Conservation (phyloP, 2,329 filamentous ascomycete species). For the Blastomyces emzantsi region DNA sequence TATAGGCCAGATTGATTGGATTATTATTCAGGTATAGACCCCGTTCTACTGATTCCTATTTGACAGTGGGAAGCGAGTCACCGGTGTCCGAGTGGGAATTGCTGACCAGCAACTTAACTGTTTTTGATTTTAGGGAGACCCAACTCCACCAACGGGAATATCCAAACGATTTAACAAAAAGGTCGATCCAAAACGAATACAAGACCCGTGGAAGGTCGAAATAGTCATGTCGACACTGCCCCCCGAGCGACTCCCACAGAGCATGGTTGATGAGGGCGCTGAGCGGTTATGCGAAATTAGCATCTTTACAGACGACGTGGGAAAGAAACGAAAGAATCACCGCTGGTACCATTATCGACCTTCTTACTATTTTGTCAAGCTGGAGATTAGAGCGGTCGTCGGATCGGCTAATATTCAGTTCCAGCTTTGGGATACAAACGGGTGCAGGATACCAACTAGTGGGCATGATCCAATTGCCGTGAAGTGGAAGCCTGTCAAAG, state of each 20-base stretch:
- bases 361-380: conserved; percentile 24
- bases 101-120: neutral
- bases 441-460: conserved; percentile 17
- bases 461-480: conserved; percentile 27
- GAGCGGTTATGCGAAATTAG: conserved; percentile 25
- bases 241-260: conserved; percentile 20
- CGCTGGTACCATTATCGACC: conserved; percentile 28
- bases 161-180: conserved; percentile 24
- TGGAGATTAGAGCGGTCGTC: conserved; percentile 28
- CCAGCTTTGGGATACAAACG: conserved; percentile 27
- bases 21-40: conserved; percentile 24
- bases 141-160: conserved; percentile 20
- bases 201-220: conserved; percentile 23
- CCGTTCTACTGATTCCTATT: neutral
- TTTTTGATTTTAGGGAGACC: conserved; percentile 14
- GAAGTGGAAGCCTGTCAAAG: conserved; percentile 22
- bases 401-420: conserved; percentile 30
- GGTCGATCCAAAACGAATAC: conserved; percentile 19
- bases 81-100: neutral
- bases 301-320: conserved; percentile 22
- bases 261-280: conserved; percentile 19
- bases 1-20: conserved; percentile 29
- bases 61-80: neutral
- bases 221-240: conserved; percentile 27
- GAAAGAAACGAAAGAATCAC: conserved; percentile 29